A percentile compares a stretch with the other conserved stretches of the same genome.
These are phyloP conservation scores for Phytophthora ramorum DNA, from an alignment of 352 stramenopile genomes.

Conservation along the genomic window DNA sequence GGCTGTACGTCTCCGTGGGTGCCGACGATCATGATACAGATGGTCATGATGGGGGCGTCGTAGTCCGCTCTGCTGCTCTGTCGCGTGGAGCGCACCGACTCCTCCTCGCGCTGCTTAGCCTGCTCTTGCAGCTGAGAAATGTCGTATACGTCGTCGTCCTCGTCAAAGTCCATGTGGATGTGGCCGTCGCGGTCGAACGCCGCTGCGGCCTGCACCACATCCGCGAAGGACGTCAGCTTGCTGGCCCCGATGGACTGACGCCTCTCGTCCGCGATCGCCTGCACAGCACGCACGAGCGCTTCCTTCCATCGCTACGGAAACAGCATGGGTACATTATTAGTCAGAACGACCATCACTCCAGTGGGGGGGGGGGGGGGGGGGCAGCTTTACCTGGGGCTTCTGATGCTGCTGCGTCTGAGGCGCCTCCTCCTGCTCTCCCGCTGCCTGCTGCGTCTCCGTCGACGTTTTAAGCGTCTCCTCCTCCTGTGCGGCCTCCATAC, in stretches of 20 bases:
- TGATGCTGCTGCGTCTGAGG: not conserved
- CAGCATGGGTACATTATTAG: slow-evolving; percentile 12
- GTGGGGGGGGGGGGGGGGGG: too few relatives aligned
- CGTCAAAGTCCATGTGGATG: slow-evolving; percentile 60
- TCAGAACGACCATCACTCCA: slow-evolving; percentile 29
- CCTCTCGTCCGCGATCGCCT: slow-evolving; percentile 33
- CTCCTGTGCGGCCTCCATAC: slow-evolving; percentile 11
- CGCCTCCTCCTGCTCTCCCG: slow-evolving; percentile 4
- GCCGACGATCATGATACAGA: slow-evolving; percentile 93
- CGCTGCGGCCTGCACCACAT: slow-evolving; percentile 55
- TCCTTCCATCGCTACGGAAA: slow-evolving; percentile 42
- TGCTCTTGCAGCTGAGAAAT: slow-evolving; percentile 45
- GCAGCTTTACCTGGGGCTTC: slow-evolving; percentile 25
- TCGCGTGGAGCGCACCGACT: slow-evolving; percentile 19
- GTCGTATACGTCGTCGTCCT: slow-evolving; percentile 55
- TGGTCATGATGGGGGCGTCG: slow-evolving; percentile 56
- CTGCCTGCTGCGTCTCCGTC: not conserved
- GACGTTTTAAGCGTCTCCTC: not conserved
- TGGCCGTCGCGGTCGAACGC: slow-evolving; percentile 53
- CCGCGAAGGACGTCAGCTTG: slow-evolving; percentile 40
- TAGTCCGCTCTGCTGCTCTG: slow-evolving; percentile 29
- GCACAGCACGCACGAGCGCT: slow-evolving; percentile 23
- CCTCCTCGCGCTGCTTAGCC: slow-evolving; percentile 26
- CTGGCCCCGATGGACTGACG: slow-evolving; percentile 2
- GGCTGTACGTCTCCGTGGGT: slow-evolving; percentile 89